phyloP scores from a whole-genome alignment of 176 grass and related monocot species.

The Aechmea fasciata region DNA sequence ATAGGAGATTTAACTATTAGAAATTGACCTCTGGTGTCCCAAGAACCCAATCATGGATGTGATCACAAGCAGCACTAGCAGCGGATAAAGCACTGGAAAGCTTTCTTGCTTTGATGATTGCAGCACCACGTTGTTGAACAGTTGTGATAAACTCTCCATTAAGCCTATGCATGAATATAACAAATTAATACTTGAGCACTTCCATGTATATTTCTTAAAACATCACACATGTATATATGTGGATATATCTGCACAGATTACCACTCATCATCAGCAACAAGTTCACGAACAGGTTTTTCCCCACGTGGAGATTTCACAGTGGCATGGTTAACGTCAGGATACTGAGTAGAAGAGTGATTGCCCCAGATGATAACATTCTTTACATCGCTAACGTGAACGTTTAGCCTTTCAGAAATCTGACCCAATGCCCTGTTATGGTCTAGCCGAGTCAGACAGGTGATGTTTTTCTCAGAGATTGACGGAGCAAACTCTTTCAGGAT shows the following conservation, averaged over 20 bases:
- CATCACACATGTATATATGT: too few species aligned
- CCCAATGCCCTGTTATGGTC: slow-evolving; percentile 95
- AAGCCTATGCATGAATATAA: slow-evolving; percentile 40
- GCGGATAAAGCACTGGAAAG: slow-evolving; percentile 94
- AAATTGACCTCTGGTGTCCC: slow-evolving; percentile 71
- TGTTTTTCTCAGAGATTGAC: slow-evolving; percentile 88
- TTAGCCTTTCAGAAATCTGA: slow-evolving; percentile 71
- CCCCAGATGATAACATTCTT: slow-evolving; percentile 98
- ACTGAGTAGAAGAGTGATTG: slow-evolving; percentile 86
- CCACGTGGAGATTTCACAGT: slow-evolving; percentile 59
- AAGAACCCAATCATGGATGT: slow-evolving; percentile 94
- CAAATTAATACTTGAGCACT: neutral
- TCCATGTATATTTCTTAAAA: too few species aligned
- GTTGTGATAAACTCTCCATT: slow-evolving; percentile 63
- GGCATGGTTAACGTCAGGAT: slow-evolving; percentile 88
- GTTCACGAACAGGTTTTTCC: slow-evolving; percentile 61
- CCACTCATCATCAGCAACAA: slow-evolving; percentile 76
- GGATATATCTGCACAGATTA: slow-evolving; percentile 20
- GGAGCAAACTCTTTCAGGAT: slow-evolving; percentile 97
- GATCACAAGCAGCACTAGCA: slow-evolving; percentile 93
- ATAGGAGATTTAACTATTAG: neutral
- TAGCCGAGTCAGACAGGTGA: slow-evolving; percentile 88
- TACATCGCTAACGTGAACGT: slow-evolving; percentile 77
- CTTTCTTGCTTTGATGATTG: slow-evolving; percentile 94
- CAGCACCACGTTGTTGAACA: slow-evolving; percentile 91